A percentile compares a stretch with the other conserved stretches of the same genome.
These are phyloP conservation scores for Epichloe coenophiala DNA, from an alignment of 2,329 filamentous ascomycete species.

Conservation along the genomic window DNA sequence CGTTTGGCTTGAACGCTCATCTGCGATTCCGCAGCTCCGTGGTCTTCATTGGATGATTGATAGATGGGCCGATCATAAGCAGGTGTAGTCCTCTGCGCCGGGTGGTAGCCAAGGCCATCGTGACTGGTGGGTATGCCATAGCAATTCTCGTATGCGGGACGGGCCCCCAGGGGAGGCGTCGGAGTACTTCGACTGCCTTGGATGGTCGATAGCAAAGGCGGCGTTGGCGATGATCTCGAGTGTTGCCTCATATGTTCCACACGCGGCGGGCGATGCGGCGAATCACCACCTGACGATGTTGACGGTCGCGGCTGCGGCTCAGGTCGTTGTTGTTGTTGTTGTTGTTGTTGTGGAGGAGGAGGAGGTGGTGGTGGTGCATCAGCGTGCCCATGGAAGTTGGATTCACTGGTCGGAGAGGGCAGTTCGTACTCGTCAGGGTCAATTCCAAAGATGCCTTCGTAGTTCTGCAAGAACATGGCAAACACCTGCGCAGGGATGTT, in stretches of 20 bases:
- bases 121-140: conserved; percentile 17
- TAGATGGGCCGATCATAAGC: conserved; percentile 26
- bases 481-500: conserved; percentile 95
- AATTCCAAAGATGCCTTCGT: conserved; percentile 68
- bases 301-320: conserved; percentile 30
- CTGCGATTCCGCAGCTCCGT: conserved; percentile 13
- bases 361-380: conserved; percentile 12
- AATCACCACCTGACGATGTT: conserved; percentile 34
- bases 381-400: conserved; percentile 19
- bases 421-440: conserved; percentile 51
- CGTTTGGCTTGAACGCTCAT: conserved; percentile 24
- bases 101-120: conserved; percentile 10
- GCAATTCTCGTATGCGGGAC: conserved; percentile 33
- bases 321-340: conserved; percentile 9
- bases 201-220: conserved; percentile 26
- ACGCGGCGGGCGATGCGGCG: conserved; percentile 36
- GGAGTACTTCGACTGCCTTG: conserved; percentile 24
- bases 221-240: conserved; percentile 33
- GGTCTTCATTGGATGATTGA: conserved; percentile 14
- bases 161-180: conserved; percentile 26
- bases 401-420: conserved; percentile 29
- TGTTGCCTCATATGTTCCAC: conserved; percentile 16
- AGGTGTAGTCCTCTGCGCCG: conserved; percentile 13
- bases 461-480: conserved; percentile 85
- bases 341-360: neutral